Evolutionary conservation across 2,329 filamentous ascomycete species (phyloP).

Genomic region (Diplocarpon mali): DNA sequence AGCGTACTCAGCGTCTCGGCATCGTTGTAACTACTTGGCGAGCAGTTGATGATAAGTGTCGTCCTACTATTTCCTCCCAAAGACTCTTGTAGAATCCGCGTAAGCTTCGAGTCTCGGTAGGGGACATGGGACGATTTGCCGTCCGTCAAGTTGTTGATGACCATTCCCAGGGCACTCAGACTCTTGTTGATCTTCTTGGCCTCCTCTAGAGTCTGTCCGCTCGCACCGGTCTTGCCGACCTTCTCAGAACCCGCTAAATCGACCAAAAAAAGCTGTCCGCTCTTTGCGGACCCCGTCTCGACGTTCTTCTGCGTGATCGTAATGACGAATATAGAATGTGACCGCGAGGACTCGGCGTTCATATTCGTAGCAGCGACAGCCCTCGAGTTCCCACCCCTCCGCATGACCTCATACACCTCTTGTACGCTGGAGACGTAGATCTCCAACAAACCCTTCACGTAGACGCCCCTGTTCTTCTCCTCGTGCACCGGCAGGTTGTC

Average conservation of each 20-base stretch:
- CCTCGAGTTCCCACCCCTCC: slow-evolving; percentile 77
- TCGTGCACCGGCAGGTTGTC: slow-evolving; percentile 97
- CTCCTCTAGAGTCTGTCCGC: slow-evolving; percentile 92
- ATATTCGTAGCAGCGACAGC: slow-evolving; percentile 97
- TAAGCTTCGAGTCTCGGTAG: slow-evolving; percentile 96
- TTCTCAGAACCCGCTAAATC: slow-evolving; percentile 98
- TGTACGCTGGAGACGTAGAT: slow-evolving; percentile 93
- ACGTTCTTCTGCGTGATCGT: slow-evolving; percentile 97
- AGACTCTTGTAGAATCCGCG: slow-evolving; percentile 91
- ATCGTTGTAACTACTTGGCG: slow-evolving; percentile 98
- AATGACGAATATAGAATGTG: slow-evolving; percentile 95
- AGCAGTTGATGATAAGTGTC: slow-evolving; percentile 98
- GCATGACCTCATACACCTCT: slow-evolving; percentile 95
- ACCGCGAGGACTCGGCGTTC: slow-evolving; percentile 97
- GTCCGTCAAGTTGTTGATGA: slow-evolving; percentile 94
- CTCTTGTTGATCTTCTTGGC: slow-evolving; percentile 99
- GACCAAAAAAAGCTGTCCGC: slow-evolving; percentile 91
- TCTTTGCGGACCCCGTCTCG: slow-evolving; percentile 91
- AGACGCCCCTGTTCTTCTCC: slow-evolving; percentile 90
- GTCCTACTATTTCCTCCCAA: slow-evolving; percentile 95
- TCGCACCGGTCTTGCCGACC: slow-evolving; percentile 95
- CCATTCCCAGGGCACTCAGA: slow-evolving; percentile 94
- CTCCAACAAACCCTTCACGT: slow-evolving; percentile 89
- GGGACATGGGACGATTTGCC: slow-evolving; percentile 94
- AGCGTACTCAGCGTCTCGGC: slow-evolving; percentile 86